These are phyloP conservation scores for Phytophthora citrophthora DNA, from an alignment of 352 stramenopile genomes.

Conservation along the genomic window DNA sequence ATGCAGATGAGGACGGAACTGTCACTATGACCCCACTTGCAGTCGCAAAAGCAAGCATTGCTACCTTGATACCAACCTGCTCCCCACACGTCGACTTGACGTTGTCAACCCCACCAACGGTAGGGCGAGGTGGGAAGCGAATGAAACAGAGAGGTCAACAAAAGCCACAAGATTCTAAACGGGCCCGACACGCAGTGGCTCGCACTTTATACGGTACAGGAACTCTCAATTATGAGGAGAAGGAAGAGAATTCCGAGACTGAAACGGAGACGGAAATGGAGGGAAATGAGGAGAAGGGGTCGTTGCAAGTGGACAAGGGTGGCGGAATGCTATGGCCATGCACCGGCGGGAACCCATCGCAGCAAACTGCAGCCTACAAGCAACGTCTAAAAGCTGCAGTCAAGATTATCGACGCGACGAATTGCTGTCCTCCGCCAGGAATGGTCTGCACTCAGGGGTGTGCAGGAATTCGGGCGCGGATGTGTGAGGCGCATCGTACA, in stretches of 20 bases:
- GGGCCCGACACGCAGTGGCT: conserved; percentile 16
- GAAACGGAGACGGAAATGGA: conserved; percentile 45
- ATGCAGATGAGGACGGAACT: neutral
- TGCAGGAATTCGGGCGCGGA: conserved; percentile 50
- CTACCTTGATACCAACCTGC: conserved; percentile 14
- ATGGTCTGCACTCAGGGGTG: conserved; percentile 54
- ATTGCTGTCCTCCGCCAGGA: conserved; percentile 55
- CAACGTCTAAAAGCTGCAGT: conserved; percentile 55
- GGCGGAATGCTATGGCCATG: conserved; percentile 25
- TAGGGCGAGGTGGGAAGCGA: conserved; percentile 28
- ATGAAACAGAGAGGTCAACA: neutral
- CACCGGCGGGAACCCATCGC: neutral
- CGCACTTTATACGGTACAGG: conserved; percentile 31
- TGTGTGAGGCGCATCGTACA: conserved; percentile 56
- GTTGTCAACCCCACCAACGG: conserved; percentile 20
- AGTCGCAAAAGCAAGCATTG: conserved; percentile 1
- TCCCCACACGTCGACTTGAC: conserved; percentile 32
- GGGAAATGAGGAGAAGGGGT: neutral
- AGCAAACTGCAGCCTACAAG: conserved; percentile 39
- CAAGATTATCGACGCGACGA: conserved; percentile 60
- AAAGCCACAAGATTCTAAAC: conserved; percentile 16
- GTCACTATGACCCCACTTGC: conserved; percentile 19
- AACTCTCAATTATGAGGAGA: conserved; percentile 19
- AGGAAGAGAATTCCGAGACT: conserved; percentile 19
- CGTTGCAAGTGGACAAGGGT: neutral